Evolutionary conservation across 1,284 basidiomycete genomes (phyloP), one percentile per base, ranked within the genome.

Genomic region (Heterobasidion parviporum): DNA sequence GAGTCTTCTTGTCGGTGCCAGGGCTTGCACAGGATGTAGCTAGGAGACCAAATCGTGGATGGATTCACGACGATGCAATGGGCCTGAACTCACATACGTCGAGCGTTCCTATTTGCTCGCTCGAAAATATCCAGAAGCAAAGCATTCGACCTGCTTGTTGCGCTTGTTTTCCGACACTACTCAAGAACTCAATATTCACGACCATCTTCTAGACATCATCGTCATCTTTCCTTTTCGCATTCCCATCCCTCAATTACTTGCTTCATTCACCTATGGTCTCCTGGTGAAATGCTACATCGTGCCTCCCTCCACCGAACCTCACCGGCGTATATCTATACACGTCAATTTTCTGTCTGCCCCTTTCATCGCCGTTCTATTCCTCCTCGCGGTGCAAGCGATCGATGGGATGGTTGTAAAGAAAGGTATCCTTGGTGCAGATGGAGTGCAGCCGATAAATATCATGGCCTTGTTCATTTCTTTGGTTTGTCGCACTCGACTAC

Each of bases 381-480:
- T 97, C 12, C 85, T 94, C 63, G 88, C 87, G 0, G 78, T 84
- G 0, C 82, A 84, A 53, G 88, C 86, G 56, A 82, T 97, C 18
- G 79, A 85, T 56, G 77, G 84, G 0, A 60, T 64, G 0, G 64
- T 87, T 76, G 68, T 96, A 32, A 77, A 83, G 6, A 72, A 80
- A 55, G 94, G 94, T 1, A 84, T 89, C 54, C 74, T 88, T 26
- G 88, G 88, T 18, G 73, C 79, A 0, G 86, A 86, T 51, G 89
- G 89, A 2, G 81, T 98, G 44, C 82, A 91, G 61, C 95, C 96
- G 0, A 92, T 95, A 65, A 93, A 97, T 68, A 94, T 98, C 59
- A 82, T 98, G 69, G 90, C 92, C 33, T 76, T 98, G 4, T 98
- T 98, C 72, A 84, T 94, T 61, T 91, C 89, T 1, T 77, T 98